Evolutionary conservation across 306 rosid species (phyloP).

Genomic region (Gastrolobium villosum): DNA sequence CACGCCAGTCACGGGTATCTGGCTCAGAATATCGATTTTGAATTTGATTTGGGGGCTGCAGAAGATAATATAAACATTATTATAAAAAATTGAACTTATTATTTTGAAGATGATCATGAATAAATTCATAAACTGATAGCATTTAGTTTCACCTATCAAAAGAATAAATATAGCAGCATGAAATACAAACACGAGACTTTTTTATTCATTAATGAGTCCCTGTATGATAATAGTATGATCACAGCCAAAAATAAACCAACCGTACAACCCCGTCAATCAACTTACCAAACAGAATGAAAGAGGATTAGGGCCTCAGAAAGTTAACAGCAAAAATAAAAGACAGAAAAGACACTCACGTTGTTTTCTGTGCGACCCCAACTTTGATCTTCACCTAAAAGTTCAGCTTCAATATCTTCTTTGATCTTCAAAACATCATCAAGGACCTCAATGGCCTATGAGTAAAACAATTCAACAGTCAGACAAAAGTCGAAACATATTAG

Average conservation of each 20-base stretch:
- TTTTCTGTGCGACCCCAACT: conserved; percentile 79
- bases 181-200: conserved; percentile 22
- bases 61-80: conserved; percentile 9
- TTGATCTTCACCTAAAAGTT: conserved; percentile 88
- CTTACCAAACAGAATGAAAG: conserved; percentile 20
- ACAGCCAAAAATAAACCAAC: conserved; percentile 12
- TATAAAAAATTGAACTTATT: not conserved
- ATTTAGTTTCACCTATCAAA: not conserved
- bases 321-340: conserved; percentile 17
- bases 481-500: conserved; percentile 9
- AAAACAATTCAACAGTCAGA: conserved; percentile 34
- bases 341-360: conserved; percentile 64
- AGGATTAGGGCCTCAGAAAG: not conserved
- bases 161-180: conserved; percentile 10
- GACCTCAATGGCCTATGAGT: conserved; percentile 67
- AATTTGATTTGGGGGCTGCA: conserved; percentile 68
- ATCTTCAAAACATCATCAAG: conserved; percentile 75
- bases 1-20: conserved; percentile 96
- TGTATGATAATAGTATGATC: conserved; percentile 16
- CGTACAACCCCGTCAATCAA: conserved; percentile 10
- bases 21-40: conserved; percentile 86
- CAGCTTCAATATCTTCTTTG: conserved; percentile 81
- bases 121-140: conserved; percentile 18
- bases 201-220: conserved; percentile 5
- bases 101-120: not conserved